These are phyloP conservation scores for Penicillium brasilianum DNA, from an alignment of 2,329 filamentous ascomycete genomes.

Conservation along the genomic window DNA sequence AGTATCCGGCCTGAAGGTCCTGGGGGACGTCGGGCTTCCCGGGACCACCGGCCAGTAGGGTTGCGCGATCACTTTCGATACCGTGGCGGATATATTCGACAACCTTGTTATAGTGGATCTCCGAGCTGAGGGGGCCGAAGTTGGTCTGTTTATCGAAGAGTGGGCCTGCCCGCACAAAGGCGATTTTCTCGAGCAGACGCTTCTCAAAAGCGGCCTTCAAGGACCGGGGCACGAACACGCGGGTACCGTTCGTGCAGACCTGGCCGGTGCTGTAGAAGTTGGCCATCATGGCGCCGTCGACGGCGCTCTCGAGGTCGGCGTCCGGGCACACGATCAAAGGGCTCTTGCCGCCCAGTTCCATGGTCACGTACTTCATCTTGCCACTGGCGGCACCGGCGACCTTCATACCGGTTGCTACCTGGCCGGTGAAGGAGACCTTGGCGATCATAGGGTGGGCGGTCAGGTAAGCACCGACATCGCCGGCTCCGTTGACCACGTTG, in stretches of 20 bases:
- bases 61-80: constrained; percentile 73
- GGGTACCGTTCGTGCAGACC: constrained; percentile 90
- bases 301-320: constrained; percentile 77
- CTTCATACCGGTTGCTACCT: constrained; percentile 81
- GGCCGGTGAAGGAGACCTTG: constrained; percentile 89
- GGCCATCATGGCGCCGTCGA: constrained; percentile 88
- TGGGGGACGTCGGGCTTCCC: constrained; percentile 62
- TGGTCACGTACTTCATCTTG: constrained; percentile 87
- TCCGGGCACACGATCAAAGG: constrained; percentile 81
- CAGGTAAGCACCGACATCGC: constrained; percentile 75
- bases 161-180: constrained; percentile 71
- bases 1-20: constrained; percentile 69
- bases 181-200: constrained; percentile 71
- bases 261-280: constrained; percentile 93
- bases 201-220: constrained; percentile 73
- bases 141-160: constrained; percentile 75
- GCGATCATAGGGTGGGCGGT: constrained; percentile 74
- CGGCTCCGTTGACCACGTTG: constrained; percentile 82
- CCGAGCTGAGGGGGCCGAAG: constrained; percentile 81
- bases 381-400: constrained; percentile 76
- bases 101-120: constrained; percentile 77
- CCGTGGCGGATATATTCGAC: constrained; percentile 76
- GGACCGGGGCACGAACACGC: constrained; percentile 75
- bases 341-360: constrained; percentile 90
- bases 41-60: constrained; percentile 72